Conservation (phyloP, 1,139 yeast genomes). For the Sugiyamaella novakii region DNA sequence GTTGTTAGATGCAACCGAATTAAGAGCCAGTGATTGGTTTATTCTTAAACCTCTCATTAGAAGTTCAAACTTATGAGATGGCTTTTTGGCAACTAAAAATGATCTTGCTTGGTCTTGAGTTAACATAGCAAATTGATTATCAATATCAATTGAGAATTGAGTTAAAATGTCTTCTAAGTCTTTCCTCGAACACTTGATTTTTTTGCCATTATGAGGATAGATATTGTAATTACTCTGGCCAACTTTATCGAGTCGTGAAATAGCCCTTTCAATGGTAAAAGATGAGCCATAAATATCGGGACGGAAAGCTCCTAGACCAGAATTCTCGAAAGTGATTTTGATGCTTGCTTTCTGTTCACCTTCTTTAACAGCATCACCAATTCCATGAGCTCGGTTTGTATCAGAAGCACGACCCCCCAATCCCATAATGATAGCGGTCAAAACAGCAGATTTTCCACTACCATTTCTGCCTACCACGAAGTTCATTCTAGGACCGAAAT, state of each 20-base stretch:
- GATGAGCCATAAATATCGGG: conserved; percentile 66
- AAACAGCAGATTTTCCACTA: conserved; percentile 89
- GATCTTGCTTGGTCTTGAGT: conserved; percentile 95
- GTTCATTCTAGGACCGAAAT: conserved; percentile 81
- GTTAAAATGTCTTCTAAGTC: conserved; percentile 70
- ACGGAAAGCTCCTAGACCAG: conserved; percentile 64
- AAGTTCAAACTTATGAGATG: conserved; percentile 66
- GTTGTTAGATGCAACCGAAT: conserved; percentile 39
- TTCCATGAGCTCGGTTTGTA: conserved; percentile 78
- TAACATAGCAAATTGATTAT: conserved; percentile 88
- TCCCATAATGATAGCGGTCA: conserved; percentile 89
- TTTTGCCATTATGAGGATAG: conserved; percentile 53
- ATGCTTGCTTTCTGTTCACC: conserved; percentile 70
- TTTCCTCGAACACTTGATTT: conserved; percentile 60
- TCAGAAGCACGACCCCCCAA: conserved; percentile 94
- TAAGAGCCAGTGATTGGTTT: conserved; percentile 48
- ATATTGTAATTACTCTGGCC: conserved; percentile 57
- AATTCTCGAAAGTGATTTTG: conserved; percentile 57
- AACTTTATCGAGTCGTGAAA: conserved; percentile 48
- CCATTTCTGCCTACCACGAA: conserved; percentile 95
- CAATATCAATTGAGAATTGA: conserved; percentile 75
- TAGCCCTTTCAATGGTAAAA: conserved; percentile 66
- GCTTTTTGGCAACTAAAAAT: conserved; percentile 53
- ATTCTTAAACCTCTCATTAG: conserved; percentile 81
- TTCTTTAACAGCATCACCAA: conserved; percentile 72